A percentile compares a stretch with the other conserved stretches of the same genome.
Evolutionary conservation across 495 filamentous ascomycete genomes (phyloP).

Genomic region (Aspergillus incahuasiensis): DNA sequence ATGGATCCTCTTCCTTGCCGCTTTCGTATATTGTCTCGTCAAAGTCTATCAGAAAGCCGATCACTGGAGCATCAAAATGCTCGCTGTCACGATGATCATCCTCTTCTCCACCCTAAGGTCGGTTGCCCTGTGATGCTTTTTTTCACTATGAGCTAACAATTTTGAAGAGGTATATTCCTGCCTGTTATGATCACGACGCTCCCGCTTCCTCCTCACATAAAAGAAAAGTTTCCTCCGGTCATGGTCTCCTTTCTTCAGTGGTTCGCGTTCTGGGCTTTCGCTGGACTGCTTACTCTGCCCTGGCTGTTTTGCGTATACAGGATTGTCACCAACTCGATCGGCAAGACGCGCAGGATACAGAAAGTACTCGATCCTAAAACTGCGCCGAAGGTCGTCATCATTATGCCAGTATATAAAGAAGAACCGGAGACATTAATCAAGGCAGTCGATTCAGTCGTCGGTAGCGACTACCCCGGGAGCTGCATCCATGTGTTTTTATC

Average conservation of each 20-base stretch:
- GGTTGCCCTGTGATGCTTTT: constrained; percentile 11
- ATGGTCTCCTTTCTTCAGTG: constrained; percentile 76
- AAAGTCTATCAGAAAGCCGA: constrained; percentile 92
- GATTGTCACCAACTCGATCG: constrained; percentile 78
- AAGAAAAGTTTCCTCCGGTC: constrained; percentile 59
- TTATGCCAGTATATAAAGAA: constrained; percentile 98
- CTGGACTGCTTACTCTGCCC: constrained; percentile 74
- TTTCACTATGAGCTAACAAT: constrained; percentile 25
- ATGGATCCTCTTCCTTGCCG: constrained; percentile 90
- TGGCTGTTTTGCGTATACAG: constrained; percentile 94
- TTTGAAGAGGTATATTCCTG: constrained; percentile 67
- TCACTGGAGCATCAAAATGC: constrained; percentile 69
- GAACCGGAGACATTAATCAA: constrained; percentile 79
- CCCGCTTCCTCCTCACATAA: constrained; percentile 70
- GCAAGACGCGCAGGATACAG: constrained; percentile 76
- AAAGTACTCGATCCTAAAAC: constrained; percentile 75
- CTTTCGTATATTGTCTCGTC: constrained; percentile 85
- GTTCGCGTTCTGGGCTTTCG: constrained; percentile 97
- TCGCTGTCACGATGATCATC: constrained; percentile 71
- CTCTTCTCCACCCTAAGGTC: constrained; percentile 74
- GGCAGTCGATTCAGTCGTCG: constrained; percentile 87
- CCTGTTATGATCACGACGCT: constrained; percentile 94
- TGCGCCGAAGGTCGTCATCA: constrained; percentile 92
- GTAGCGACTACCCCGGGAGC: constrained; percentile 88
- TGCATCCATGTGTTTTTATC: constrained; percentile 97